These are phyloP conservation scores for Clitopilus passeckerianus DNA, from an alignment of 768 basidiomycete genomes.

Conservation along the genomic window DNA sequence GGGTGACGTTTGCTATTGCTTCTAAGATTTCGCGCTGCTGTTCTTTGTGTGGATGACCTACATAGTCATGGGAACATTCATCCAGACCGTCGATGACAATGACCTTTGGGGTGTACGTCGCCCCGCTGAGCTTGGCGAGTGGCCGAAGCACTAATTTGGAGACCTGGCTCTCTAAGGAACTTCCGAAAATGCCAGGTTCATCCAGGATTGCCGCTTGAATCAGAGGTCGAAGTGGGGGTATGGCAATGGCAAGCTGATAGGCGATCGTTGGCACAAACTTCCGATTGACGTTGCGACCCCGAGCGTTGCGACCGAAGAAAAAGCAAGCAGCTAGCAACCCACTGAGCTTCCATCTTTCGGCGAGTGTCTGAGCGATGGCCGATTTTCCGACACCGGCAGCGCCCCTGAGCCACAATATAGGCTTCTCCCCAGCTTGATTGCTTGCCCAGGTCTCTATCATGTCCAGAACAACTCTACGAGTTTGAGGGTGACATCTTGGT, in stretches of 20 bases:
- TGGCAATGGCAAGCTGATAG: background rate
- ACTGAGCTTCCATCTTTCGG: background rate
- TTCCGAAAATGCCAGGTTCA: background rate
- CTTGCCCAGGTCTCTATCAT: background rate
- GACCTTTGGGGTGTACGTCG: too few species aligned
- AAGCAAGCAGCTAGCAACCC: too few species aligned
- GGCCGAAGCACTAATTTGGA: background rate
- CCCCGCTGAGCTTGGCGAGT: background rate
- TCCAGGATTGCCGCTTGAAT: background rate
- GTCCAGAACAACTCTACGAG: background rate
- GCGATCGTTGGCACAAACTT: background rate
- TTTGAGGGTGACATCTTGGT: background rate
- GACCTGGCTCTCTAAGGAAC: background rate
- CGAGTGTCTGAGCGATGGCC: background rate
- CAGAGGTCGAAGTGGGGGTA: background rate
- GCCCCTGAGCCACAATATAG: background rate
- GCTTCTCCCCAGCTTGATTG: too few species aligned
- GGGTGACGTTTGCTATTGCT: background rate
- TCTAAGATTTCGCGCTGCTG: background rate
- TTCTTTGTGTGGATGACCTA: background rate
- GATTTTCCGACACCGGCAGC: background rate
- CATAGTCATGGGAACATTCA: background rate
- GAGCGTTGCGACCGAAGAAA: background rate
- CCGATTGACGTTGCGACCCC: background rate
- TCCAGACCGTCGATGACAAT: background rate